Percentiles rank a stretch among this genome's conserved stretches.
Conservation (phyloP, 257 asterid genomes). For the Thymus quinquecostatus region DNA sequence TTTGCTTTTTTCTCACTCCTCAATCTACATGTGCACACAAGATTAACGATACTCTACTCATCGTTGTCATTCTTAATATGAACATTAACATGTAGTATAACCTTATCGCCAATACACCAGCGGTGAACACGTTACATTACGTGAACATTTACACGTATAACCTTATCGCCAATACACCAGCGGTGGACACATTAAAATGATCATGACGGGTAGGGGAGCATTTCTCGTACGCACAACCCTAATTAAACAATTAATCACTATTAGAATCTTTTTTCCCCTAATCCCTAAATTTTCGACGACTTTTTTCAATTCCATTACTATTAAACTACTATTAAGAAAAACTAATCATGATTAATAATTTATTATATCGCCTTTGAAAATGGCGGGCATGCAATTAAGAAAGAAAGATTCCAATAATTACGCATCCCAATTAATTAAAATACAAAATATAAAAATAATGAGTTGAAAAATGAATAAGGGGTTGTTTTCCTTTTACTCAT, state of each 20-base stretch:
- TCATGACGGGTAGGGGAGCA: too few species aligned
- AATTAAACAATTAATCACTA: too few species aligned
- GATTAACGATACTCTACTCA: too few species aligned
- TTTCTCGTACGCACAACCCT: too few species aligned
- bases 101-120: too few species aligned
- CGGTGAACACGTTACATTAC: too few species aligned
- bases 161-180: too few species aligned
- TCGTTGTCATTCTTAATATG: too few species aligned
- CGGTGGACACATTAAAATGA: too few species aligned
- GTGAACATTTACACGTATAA: too few species aligned
- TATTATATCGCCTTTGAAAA: neutral
- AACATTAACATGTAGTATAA: too few species aligned
- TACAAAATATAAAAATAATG: neutral
- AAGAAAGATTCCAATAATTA: neutral
- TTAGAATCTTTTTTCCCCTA: neutral
- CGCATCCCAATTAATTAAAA: neutral
- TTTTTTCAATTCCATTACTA: neutral
- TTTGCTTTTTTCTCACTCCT: conserved; percentile 21
- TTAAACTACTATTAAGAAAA: neutral
- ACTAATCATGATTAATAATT: neutral
- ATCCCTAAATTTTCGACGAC: conserved; percentile 19
- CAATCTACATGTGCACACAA: conserved; percentile 33
- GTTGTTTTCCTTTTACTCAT: conserved; percentile 22
- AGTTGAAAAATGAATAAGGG: conserved; percentile 30
- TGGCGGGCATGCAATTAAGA: neutral